These are phyloP conservation scores for Euclidium syriacum DNA, from an alignment of 345 rosid species.

Conservation along the genomic window DNA sequence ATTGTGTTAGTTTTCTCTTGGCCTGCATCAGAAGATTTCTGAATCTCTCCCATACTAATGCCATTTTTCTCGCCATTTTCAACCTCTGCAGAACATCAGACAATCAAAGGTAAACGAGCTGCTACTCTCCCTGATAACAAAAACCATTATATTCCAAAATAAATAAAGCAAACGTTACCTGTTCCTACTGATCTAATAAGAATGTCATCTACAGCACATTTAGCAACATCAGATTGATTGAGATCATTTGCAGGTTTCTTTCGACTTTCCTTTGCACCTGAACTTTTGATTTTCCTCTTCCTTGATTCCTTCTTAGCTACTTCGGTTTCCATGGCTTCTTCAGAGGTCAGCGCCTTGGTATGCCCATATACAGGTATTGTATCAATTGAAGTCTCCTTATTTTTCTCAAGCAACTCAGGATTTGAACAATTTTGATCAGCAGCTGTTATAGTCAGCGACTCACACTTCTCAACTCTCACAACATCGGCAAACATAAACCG, in stretches of 20 bases:
- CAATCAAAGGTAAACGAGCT: constrained; percentile 10
- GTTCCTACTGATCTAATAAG: constrained; percentile 20
- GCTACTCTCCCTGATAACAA: background rate
- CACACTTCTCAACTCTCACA: constrained; percentile 21
- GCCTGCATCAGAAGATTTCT: background rate
- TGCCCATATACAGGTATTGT: constrained; percentile 3
- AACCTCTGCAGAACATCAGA: constrained; percentile 22
- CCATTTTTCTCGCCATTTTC: background rate
- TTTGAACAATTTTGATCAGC: constrained; percentile 2
- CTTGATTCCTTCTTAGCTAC: constrained; percentile 14
- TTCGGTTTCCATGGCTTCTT: constrained; percentile 6
- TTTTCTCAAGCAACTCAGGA: constrained; percentile 8
- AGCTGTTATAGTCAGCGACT: constrained; percentile 20
- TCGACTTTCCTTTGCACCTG: constrained; percentile 27
- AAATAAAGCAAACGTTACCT: background rate
- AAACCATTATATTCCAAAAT: background rate
- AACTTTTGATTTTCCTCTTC: constrained; percentile 20
- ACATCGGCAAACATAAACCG: constrained; percentile 61
- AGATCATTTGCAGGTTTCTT: constrained; percentile 24
- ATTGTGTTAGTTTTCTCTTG: background rate
- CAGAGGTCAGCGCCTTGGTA: background rate
- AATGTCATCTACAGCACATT: constrained; percentile 17
- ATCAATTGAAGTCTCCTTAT: constrained; percentile 1
- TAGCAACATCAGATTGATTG: constrained; percentile 18
- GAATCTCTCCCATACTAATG: constrained; percentile 9